A percentile compares a stretch with the other conserved stretches of the same genome.
Conservation (phyloP, 371 early-diverging fungal genomes). For the Dinochytrium kinnereticum region DNA sequence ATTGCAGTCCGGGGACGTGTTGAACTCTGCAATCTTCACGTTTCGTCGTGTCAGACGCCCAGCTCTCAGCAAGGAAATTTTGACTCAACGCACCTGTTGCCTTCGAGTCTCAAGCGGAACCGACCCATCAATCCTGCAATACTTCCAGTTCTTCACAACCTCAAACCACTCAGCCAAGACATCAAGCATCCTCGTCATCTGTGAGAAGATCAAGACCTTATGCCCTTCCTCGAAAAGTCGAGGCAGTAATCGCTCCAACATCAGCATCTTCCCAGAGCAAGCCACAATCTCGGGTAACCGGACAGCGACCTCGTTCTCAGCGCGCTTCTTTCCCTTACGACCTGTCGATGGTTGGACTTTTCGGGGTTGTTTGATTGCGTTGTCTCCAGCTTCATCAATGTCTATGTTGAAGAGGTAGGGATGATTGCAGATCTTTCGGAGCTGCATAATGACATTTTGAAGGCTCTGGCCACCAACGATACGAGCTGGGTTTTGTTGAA, state of each 20-base stretch:
- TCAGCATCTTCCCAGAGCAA: constrained; percentile 94
- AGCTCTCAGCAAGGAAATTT: background rate
- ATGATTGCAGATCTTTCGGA: constrained; percentile 99
- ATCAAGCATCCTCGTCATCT: constrained; percentile 99
- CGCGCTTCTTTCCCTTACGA: background rate
- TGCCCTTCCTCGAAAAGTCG: constrained; percentile 92
- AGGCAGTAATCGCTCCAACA: constrained; percentile 85
- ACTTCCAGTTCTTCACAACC: constrained; percentile 74
- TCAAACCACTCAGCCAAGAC: constrained; percentile 91
- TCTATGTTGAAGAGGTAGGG: constrained; percentile 87
- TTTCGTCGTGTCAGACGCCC: no score
- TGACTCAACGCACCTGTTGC: constrained; percentile 62
- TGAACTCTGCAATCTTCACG: constrained; percentile 63
- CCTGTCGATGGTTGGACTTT: background rate
- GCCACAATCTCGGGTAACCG: constrained; percentile 68
- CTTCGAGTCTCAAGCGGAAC: constrained; percentile 81
- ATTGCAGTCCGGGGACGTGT: constrained; percentile 60
- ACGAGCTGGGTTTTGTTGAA: constrained; percentile 16
- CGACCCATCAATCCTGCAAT: constrained; percentile 93
- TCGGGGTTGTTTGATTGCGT: background rate
- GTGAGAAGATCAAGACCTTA: constrained; percentile 92
- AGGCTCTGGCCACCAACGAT: constrained; percentile 58
- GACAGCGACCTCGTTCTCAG: constrained; percentile 21
- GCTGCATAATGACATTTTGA: constrained; percentile 95
- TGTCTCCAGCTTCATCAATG: constrained; percentile 54